Conservation (phyloP, 2,329 filamentous ascomycete species). For the Ceratocystis lukuohia region DNA sequence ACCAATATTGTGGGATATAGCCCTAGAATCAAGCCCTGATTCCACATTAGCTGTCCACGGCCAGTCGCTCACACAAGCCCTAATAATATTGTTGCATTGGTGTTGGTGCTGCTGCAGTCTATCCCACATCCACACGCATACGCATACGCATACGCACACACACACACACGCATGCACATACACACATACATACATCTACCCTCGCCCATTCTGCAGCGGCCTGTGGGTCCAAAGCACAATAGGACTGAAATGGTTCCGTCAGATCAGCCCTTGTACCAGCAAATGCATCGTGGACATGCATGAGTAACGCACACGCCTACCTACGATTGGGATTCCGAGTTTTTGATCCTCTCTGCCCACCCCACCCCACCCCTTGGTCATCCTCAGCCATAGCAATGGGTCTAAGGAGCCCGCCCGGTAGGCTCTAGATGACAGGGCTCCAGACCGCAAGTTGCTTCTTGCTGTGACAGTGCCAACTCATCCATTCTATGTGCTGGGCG, state of each 20-base stretch:
- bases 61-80: background rate
- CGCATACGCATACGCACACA: too few relatives aligned
- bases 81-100: background rate
- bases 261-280: background rate
- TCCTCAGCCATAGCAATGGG: constrained; percentile 2
- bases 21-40: constrained; percentile 3
- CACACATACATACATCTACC: background rate
- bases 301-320: background rate
- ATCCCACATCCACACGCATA: too few relatives aligned
- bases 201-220: background rate
- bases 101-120: background rate
- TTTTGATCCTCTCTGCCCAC: too few relatives aligned
- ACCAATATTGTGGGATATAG: background rate
- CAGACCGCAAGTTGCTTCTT: constrained; percentile 1
- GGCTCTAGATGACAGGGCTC: background rate
- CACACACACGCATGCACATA: too few relatives aligned
- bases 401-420: background rate
- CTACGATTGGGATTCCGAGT: background rate
- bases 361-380: background rate
- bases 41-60: background rate
- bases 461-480: constrained; percentile 1
- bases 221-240: background rate
- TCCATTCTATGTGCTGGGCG: background rate
- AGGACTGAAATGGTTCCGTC: background rate
- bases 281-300: background rate